A percentile compares a stretch with the other conserved stretches of the same genome.
These are phyloP conservation scores for Scutellaria galericulata DNA, from an alignment of 257 asterid species.

Conservation along the genomic window DNA sequence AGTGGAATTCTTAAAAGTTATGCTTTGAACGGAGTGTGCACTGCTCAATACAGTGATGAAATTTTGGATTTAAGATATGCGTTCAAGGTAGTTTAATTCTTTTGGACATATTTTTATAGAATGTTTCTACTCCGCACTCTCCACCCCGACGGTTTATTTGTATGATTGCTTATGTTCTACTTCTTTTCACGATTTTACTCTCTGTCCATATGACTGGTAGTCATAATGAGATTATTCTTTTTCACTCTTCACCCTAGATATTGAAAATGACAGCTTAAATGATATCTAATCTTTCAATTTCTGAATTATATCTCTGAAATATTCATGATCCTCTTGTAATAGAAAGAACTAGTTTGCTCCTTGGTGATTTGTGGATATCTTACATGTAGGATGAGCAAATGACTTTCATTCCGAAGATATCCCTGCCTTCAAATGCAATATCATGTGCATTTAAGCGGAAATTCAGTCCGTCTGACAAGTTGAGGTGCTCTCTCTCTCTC, in stretches of 20 bases:
- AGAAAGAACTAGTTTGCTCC: conserved; percentile 15
- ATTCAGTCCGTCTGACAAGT: conserved; percentile 82
- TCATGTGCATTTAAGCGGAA: conserved; percentile 85
- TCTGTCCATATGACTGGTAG: conserved; percentile 9
- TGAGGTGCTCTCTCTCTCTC: conserved; percentile 58
- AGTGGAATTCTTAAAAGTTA: conserved; percentile 65
- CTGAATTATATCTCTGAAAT: neutral
- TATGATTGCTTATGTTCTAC: neutral
- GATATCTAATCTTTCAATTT: neutral
- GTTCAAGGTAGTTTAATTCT: conserved; percentile 64
- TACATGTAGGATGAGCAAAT: conserved; percentile 80
- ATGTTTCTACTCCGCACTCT: neutral
- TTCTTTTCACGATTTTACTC: neutral
- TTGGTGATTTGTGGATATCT: conserved; percentile 26
- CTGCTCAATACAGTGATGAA: conserved; percentile 79
- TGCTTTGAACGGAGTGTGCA: conserved; percentile 68
- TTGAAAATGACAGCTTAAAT: neutral
- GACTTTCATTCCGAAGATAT: conserved; percentile 77
- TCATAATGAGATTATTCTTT: neutral
- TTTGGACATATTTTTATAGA: conserved; percentile 12
- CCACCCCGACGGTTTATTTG: neutral
- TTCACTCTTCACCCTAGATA: neutral
- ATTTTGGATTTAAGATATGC: conserved; percentile 68
- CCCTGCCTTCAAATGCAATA: conserved; percentile 80
- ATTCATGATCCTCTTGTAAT: conserved; percentile 17